Percentiles rank a stretch among this genome's conserved stretches.
These are phyloP conservation scores for Phaeophleospora eucalypticola DNA, from an alignment of 2,329 filamentous ascomycete species.

Conservation along the genomic window DNA sequence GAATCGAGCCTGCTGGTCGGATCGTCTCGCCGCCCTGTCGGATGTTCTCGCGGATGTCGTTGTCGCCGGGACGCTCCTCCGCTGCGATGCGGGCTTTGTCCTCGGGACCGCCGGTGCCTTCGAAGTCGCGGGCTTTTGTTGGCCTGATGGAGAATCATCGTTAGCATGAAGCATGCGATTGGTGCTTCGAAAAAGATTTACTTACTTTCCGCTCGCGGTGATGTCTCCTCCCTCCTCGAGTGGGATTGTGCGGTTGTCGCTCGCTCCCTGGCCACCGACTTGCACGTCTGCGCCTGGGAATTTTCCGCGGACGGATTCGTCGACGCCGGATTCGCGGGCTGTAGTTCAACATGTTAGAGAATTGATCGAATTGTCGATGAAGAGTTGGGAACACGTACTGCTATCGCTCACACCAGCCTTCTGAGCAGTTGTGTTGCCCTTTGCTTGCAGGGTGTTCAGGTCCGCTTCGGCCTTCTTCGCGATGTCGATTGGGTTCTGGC, in stretches of 20 bases:
- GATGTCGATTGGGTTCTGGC: conserved; percentile 40
- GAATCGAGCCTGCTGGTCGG: background rate
- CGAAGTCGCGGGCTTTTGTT: conserved; percentile 48
- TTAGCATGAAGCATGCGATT: too few species aligned
- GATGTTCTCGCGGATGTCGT: conserved; percentile 40
- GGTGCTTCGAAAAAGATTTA: too few species aligned
- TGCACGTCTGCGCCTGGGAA: conserved; percentile 45
- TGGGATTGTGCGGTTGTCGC: conserved; percentile 48
- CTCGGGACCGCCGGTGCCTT: conserved; percentile 47
- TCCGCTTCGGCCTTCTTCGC: conserved; percentile 48
- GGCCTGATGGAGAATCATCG: too few species aligned
- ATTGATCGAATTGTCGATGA: background rate
- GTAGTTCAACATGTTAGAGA: too few species aligned
- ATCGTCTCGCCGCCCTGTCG: conserved; percentile 33
- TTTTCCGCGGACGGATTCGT: conserved; percentile 37
- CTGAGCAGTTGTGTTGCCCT: conserved; percentile 15
- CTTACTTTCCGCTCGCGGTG: conserved; percentile 35
- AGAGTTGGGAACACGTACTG: background rate
- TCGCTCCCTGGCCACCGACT: conserved; percentile 43
- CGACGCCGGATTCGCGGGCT: conserved; percentile 48
- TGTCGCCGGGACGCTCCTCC: conserved; percentile 38
- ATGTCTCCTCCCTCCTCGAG: conserved; percentile 44
- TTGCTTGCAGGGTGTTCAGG: conserved; percentile 43
- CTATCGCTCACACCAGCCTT: conserved; percentile 1
- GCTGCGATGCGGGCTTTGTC: conserved; percentile 38